Conservation (phyloP, 306 rosid genomes). For the Fagus sylvatica region DNA sequence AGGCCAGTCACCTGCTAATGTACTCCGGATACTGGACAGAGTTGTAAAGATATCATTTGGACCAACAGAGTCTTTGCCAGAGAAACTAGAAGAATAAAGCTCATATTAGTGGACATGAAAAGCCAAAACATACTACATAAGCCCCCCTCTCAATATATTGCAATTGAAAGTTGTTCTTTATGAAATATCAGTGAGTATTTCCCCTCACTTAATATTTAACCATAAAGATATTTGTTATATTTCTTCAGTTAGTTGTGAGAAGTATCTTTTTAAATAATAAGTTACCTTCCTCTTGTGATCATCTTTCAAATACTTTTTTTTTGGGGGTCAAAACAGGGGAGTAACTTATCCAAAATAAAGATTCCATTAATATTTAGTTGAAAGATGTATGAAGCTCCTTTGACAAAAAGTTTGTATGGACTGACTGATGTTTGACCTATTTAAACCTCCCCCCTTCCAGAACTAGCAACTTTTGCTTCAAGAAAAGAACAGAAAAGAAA, state of each 20-base stretch:
- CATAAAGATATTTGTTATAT: too few relatives aligned
- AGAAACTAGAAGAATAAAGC: slow-evolving; percentile 53
- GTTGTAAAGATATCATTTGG: slow-evolving; percentile 52
- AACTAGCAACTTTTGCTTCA: not conserved
- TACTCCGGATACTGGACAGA: slow-evolving; percentile 64
- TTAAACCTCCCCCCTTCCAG: not conserved
- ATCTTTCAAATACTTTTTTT: too few relatives aligned
- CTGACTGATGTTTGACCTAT: not conserved
- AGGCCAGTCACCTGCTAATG: slow-evolving; percentile 91
- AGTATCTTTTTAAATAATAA: too few relatives aligned
- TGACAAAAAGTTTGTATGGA: not conserved
- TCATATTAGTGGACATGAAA: not conserved
- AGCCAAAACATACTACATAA: not conserved
- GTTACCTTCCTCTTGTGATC: too few relatives aligned
- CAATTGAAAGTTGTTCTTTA: too few relatives aligned
- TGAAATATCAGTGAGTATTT: too few relatives aligned
- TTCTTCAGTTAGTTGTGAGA: too few relatives aligned
- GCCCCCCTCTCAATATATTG: too few relatives aligned
- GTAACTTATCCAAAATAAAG: too few relatives aligned
- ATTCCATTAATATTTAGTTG: too few relatives aligned
- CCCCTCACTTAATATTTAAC: too few relatives aligned
- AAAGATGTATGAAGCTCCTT: not conserved
- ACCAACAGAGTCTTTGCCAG: slow-evolving; percentile 70
- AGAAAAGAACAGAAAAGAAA: not conserved
- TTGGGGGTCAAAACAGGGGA: too few relatives aligned